A percentile compares a stretch with the other conserved stretches of the same genome.
Conservation (phyloP, 495 filamentous ascomycete genomes). For the Penicillium manginii region DNA sequence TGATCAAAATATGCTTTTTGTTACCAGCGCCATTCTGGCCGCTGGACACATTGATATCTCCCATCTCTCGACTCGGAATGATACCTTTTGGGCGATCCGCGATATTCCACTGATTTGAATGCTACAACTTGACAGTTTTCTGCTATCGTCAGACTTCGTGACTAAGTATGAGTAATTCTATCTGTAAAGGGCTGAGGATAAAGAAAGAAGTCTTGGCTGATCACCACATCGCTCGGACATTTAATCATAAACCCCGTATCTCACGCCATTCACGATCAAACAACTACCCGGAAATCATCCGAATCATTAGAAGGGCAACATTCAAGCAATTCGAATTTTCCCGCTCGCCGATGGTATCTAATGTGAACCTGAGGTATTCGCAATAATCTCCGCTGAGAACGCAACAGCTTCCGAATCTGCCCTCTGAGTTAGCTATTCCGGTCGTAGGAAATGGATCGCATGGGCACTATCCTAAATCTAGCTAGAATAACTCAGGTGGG, state of each 20-base stretch:
- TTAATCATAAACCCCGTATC: slow-evolving; percentile 14
- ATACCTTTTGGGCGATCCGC: neutral
- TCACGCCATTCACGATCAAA: slow-evolving; percentile 21
- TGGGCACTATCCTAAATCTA: neutral
- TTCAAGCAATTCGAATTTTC: too few relatives aligned
- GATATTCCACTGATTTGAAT: neutral
- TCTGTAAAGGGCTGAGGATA: neutral
- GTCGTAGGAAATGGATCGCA: neutral
- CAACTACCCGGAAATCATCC: slow-evolving; percentile 6
- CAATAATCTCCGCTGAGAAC: slow-evolving; percentile 29
- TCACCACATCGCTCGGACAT: slow-evolving; percentile 1
- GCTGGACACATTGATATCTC: slow-evolving; percentile 10
- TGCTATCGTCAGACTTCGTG: too few relatives aligned
- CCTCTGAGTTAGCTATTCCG: neutral
- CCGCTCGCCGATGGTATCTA: too few relatives aligned
- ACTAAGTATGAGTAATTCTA: neutral
- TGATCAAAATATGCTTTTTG: slow-evolving; percentile 65
- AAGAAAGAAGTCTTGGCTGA: neutral
- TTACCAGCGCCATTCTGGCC: slow-evolving; percentile 13
- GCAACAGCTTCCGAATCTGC: slow-evolving; percentile 9
- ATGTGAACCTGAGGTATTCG: slow-evolving; percentile 16
- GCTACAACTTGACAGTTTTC: neutral
- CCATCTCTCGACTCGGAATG: slow-evolving; percentile 22
- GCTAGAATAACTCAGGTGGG: neutral
- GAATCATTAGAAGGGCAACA: slow-evolving; percentile 2